Evolutionary conservation across 2,329 filamentous ascomycete genomes (phyloP).

Genomic region (Endoconidiophora polonica): DNA sequence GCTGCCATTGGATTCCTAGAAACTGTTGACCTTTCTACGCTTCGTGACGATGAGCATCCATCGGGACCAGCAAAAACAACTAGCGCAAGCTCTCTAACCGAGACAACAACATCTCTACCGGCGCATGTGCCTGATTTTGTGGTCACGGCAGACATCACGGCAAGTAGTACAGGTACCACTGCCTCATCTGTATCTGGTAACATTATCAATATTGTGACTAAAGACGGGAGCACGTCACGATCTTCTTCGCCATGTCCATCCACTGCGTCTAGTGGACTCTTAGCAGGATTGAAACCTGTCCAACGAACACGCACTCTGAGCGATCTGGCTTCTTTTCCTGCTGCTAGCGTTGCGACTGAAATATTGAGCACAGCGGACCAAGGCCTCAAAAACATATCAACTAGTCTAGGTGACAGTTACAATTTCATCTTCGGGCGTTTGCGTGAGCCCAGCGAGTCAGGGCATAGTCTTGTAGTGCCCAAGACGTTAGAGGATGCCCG

Average conservation of each 20-base stretch:
- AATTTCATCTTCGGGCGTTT: slow-evolving; percentile 83
- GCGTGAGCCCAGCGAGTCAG: slow-evolving; percentile 39
- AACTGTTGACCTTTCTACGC: slow-evolving; percentile 80
- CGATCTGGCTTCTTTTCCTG: slow-evolving; percentile 70
- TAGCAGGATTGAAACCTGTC: slow-evolving; percentile 13
- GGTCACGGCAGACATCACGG: slow-evolving; percentile 18
- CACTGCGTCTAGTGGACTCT: neutral
- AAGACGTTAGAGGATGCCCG: slow-evolving; percentile 87
- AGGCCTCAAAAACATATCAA: slow-evolving; percentile 79
- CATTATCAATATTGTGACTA: neutral
- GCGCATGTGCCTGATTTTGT: slow-evolving; percentile 30
- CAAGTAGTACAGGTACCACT: neutral
- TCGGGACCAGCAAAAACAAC: slow-evolving; percentile 47
- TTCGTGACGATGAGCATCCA: slow-evolving; percentile 63
- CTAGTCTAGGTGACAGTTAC: slow-evolving; percentile 78
- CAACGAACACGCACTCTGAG: slow-evolving; percentile 55
- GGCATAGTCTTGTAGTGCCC: slow-evolving; percentile 45
- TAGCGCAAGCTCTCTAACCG: slow-evolving; percentile 31
- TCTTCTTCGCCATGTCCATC: neutral
- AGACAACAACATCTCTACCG: slow-evolving; percentile 36
- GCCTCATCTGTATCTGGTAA: neutral
- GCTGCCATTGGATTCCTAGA: slow-evolving; percentile 88
- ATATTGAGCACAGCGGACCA: slow-evolving; percentile 82
- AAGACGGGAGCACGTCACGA: neutral
- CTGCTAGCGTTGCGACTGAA: slow-evolving; percentile 67